Base-by-base conservation (phyloP, 768 basidiomycete species). In the Kwoniella mangroviensis region DNA sequence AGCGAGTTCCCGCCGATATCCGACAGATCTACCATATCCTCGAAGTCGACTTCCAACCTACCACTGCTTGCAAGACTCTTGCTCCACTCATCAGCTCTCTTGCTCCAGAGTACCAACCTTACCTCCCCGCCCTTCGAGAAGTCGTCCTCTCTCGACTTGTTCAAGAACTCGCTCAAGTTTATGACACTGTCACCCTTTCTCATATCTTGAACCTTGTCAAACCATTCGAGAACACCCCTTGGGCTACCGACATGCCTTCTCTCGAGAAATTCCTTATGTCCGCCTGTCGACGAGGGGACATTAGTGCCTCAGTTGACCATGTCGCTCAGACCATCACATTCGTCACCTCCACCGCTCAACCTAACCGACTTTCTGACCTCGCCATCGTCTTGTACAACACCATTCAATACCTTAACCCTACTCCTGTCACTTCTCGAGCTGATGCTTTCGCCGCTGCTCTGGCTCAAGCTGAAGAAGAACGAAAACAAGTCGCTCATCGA, bases 21-120 rank as follows among this genome's bases (percentile, higher is more conserved):
- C 91, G 90, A 80, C 85, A 88, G 24, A 87, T 98, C 22, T 96
- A 96, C 86, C 88, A 88, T 78, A 88, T 94, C 60, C 89, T 99
- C 73, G 94, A 97, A 84, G 91, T 91, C 52, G 91, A 92, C 6
- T 96, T 98, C 78, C 93, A 98, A 81, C 96, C 96, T 0, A 88
- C 96, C 72, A 90, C 89, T 0, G 90, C 97, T 68, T 93, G 92
- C 81, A 81, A 87, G 4, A 87, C 88, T 70, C 89, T 93, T 53
- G 89, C 92, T 3, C 92, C 94, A 11, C 86, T 98, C 70, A 88
- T 98, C 65, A 84, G 87, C 53, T 66, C 76, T 73, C 70, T 85
- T 75, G 64, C 84, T 45, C 65, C 84, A 5, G 86, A 88, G 1
- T 94, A 92, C 76, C 86, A 90, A 0, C 89, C 90, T 1, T 98